Evolutionary conservation across 208 protist species (phyloP).

Genomic region (Acanthamoeba polyphaga): DNA sequence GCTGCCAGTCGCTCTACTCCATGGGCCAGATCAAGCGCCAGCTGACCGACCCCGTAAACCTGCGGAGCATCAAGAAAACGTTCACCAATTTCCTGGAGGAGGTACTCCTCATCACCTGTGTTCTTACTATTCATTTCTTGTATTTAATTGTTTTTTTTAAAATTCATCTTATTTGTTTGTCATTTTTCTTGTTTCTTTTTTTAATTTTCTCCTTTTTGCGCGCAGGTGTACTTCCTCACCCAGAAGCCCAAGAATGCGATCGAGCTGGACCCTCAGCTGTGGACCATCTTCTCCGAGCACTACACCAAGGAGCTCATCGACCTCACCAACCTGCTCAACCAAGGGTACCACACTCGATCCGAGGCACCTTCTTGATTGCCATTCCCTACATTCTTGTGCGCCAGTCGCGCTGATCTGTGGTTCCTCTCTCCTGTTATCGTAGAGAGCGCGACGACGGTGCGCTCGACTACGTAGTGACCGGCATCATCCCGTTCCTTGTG

Average conservation of each 20-base stretch:
- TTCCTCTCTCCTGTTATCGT: neutral
- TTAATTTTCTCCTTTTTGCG: neutral
- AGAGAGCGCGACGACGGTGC: neutral
- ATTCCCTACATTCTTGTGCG: neutral
- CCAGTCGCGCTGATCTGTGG: neutral
- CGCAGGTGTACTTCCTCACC: slow-evolving; percentile 42
- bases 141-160: neutral
- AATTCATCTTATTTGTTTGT: no score
- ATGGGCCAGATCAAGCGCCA: slow-evolving; percentile 64
- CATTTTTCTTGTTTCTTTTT: neutral
- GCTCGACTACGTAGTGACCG: slow-evolving; percentile 8
- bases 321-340: slow-evolving; percentile 1
- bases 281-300: slow-evolving; percentile 37
- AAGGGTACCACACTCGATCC: neutral
- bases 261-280: slow-evolving; percentile 52
- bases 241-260: slow-evolving; percentile 56
- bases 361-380: neutral
- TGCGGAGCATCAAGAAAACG: slow-evolving; percentile 48
- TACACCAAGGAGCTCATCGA: slow-evolving; percentile 19
- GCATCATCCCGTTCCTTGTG: slow-evolving; percentile 3
- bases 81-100: slow-evolving; percentile 66
- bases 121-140: no score
- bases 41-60: slow-evolving; percentile 47
- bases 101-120: neutral
- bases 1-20: slow-evolving; percentile 49